phyloP scores from a whole-genome alignment of 495 filamentous ascomycete genomes.

The Penicillium paxilli region DNA sequence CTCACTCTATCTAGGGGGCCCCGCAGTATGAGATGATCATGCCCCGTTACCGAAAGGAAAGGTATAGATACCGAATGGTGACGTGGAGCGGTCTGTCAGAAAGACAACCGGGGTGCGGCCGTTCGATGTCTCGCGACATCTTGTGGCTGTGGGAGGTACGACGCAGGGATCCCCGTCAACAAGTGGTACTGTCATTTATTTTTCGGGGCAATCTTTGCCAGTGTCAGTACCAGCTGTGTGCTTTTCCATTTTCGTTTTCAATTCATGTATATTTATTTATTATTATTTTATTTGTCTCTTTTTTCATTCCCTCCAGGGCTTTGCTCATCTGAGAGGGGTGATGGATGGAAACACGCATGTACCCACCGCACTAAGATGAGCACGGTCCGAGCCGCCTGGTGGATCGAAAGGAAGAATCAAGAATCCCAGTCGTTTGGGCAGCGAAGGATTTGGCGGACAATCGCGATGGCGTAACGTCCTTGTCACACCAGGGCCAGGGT shows the following conservation, averaged over 20 bases:
- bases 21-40: constrained; percentile 4
- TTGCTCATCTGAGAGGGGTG: not conserved
- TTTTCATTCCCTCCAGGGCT: too few relatives aligned
- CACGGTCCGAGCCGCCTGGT: constrained; percentile 28
- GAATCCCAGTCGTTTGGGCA: constrained; percentile 17
- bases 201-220: not conserved
- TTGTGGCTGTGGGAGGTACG: constrained; percentile 18
- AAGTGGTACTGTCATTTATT: constrained; percentile 4
- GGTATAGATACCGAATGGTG: constrained; percentile 18
- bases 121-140: constrained; percentile 22
- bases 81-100: constrained; percentile 26
- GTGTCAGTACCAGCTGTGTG: too few relatives aligned
- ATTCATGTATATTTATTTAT: too few relatives aligned
- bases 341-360: not conserved
- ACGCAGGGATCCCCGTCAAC: constrained; percentile 15
- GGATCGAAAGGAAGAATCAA: not conserved
- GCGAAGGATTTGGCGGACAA: constrained; percentile 11
- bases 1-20: not conserved
- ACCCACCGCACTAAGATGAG: constrained; percentile 11
- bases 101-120: constrained; percentile 17
- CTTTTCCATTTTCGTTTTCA: too few relatives aligned
- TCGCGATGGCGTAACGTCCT: constrained; percentile 13
- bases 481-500: constrained; percentile 19
- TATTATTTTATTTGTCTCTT: not conserved
- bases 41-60: not conserved